These are phyloP conservation scores for Pestalotiopsis sp. DNA, from an alignment of 2,329 filamentous ascomycete species.

Conservation along the genomic window DNA sequence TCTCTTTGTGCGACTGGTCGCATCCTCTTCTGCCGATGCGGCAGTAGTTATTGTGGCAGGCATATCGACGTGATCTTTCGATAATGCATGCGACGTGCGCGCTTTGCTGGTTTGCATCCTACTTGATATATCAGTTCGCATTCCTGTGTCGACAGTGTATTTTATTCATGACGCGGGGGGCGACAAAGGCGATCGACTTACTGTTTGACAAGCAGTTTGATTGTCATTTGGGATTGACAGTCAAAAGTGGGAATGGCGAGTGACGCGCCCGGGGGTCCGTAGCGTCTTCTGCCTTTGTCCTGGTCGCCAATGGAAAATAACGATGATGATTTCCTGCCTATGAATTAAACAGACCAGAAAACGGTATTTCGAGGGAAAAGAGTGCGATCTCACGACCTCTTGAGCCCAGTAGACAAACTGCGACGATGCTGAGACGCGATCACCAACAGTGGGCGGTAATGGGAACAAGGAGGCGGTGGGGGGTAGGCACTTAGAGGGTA, in stretches of 20 bases:
- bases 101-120: not conserved
- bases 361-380: not conserved
- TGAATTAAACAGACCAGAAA: not conserved
- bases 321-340: not conserved
- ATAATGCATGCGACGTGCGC: not conserved
- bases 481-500: constrained; percentile 1
- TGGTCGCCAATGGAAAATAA: not conserved
- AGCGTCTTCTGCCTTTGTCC: not conserved
- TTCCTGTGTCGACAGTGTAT: not conserved
- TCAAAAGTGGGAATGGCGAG: constrained; percentile 11
- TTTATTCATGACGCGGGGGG: not conserved
- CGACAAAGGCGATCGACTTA: constrained; percentile 5
- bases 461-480: constrained; percentile 11
- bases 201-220: not conserved
- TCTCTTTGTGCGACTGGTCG: constrained; percentile 26
- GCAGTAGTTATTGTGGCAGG: constrained; percentile 14
- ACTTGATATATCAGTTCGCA: not conserved
- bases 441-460: constrained; percentile 11
- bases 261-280: constrained; percentile 7
- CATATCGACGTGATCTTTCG: not conserved
- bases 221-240: not conserved
- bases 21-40: not conserved
- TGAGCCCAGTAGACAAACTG: not conserved
- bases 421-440: constrained; percentile 14
- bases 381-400: not conserved